A percentile compares a stretch with the other conserved stretches of the same genome.
phyloP scores from a whole-genome alignment of 2,329 filamentous ascomycete genomes.

The Tolypocladium ophioglossoides region DNA sequence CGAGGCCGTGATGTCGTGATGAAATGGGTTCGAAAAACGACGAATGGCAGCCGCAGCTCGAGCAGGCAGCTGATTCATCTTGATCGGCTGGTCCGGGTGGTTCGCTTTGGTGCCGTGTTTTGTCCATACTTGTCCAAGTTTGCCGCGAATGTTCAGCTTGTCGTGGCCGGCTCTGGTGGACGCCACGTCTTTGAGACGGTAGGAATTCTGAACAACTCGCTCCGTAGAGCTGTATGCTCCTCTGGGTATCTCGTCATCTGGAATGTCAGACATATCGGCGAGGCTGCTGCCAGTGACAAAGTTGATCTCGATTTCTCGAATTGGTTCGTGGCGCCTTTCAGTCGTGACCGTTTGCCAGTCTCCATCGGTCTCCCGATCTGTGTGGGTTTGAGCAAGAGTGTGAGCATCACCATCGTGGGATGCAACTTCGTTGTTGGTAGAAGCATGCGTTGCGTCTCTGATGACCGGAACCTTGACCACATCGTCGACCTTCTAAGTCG shows the following conservation, averaged over 20 bases:
- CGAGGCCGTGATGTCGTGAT: not conserved
- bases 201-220: not conserved
- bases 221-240: not conserved
- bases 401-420: not conserved
- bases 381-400: conserved; percentile 9
- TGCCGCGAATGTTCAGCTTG: not conserved
- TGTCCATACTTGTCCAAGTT: not conserved
- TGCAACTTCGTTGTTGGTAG: not conserved
- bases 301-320: conserved; percentile 12
- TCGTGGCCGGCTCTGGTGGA: not conserved
- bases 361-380: conserved; percentile 9
- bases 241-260: conserved; percentile 10
- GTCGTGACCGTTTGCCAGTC: conserved; percentile 28
- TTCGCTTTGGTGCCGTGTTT: not conserved
- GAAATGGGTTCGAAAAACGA: conserved; percentile 16
- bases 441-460: conserved; percentile 4
- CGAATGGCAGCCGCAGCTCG: conserved; percentile 13
- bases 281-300: conserved; percentile 30
- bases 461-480: conserved; percentile 24
- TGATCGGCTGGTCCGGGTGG: conserved; percentile 8
- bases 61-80: conserved; percentile 8
- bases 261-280: conserved; percentile 31
- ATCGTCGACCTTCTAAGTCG: conserved; percentile 30
- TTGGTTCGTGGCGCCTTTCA: conserved; percentile 13
- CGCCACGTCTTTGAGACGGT: not conserved